Percentiles rank a stretch among this genome's conserved stretches.
phyloP scores from a whole-genome alignment of 768 basidiomycete species.

The Leccinellum luteum region DNA sequence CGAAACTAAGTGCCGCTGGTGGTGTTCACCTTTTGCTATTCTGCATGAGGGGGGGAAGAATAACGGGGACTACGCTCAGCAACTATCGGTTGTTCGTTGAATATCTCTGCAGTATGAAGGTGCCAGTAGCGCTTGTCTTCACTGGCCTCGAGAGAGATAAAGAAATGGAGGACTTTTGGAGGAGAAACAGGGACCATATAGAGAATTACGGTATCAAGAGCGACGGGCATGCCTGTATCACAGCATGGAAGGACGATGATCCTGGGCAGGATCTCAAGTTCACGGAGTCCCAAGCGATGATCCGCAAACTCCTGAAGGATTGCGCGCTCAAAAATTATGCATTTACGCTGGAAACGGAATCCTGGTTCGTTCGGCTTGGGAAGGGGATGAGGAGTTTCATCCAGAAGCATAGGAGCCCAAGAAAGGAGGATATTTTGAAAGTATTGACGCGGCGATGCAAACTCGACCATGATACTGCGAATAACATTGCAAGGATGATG shows the following conservation, averaged over 20 bases:
- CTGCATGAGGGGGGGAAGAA: conserved; percentile 37
- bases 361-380: conserved; percentile 16
- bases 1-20: conserved; percentile 21
- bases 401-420: conserved; percentile 1
- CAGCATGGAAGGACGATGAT: conserved; percentile 21
- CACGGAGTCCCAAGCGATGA: conserved; percentile 17
- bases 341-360: conserved; percentile 10
- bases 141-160: conserved; percentile 38
- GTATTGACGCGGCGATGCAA: conserved; percentile 17
- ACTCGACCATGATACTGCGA: conserved; percentile 14
- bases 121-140: conserved; percentile 38
- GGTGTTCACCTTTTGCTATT: conserved; percentile 44
- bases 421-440: conserved; percentile 14
- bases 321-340: conserved; percentile 10
- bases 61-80: conserved; percentile 33
- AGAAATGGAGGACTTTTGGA: conserved; percentile 36
- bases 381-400: conserved; percentile 16
- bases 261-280: conserved; percentile 14
- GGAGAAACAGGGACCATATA: conserved; percentile 24
- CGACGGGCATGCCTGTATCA: conserved; percentile 31
- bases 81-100: conserved; percentile 41
- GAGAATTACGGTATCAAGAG: conserved; percentile 21
- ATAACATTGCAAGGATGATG: conserved; percentile 18
- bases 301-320: conserved; percentile 18
- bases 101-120: conserved; percentile 36